A percentile compares a stretch with the other conserved stretches of the same genome.
Evolutionary conservation across 208 protist genomes (phyloP).

Genomic region (Leishmania lainsoni): DNA sequence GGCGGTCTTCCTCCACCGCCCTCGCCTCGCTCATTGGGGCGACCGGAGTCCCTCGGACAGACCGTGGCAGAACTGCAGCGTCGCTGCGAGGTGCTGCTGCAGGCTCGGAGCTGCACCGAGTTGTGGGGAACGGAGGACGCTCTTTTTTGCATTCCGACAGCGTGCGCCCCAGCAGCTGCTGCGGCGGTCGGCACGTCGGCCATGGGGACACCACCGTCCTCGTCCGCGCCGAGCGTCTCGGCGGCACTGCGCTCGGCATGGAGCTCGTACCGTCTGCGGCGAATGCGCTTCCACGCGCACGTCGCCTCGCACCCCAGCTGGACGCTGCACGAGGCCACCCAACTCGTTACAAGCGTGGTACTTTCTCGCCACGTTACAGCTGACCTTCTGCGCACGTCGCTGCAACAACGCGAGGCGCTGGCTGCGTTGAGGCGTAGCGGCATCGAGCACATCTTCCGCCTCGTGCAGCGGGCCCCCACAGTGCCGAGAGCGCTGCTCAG

Average conservation of each 20-base stretch:
- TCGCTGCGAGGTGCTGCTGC: conserved; percentile 32
- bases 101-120: conserved; percentile 28
- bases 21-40: neutral
- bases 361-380: conserved; percentile 24
- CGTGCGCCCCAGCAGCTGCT: too few relatives aligned
- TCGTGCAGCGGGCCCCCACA: conserved; percentile 30
- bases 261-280: conserved; percentile 20
- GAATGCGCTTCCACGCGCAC: conserved; percentile 28
- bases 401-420: conserved; percentile 40
- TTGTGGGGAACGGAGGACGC: conserved; percentile 27
- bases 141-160: conserved; percentile 17
- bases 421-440: conserved; percentile 40
- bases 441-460: conserved; percentile 31
- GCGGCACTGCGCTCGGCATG: neutral
- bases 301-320: conserved; percentile 25
- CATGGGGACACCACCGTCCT: neutral
- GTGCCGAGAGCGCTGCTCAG: conserved; percentile 37
- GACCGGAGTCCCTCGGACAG: conserved; percentile 6
- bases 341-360: conserved; percentile 29
- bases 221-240: neutral
- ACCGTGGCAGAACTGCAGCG: conserved; percentile 23
- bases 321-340: conserved; percentile 31
- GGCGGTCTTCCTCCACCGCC: neutral
- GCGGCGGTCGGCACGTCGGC: neutral
- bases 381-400: conserved; percentile 18